Base-by-base conservation (phyloP, 1,284 basidiomycete genomes). In the Irpex sp. region DNA sequence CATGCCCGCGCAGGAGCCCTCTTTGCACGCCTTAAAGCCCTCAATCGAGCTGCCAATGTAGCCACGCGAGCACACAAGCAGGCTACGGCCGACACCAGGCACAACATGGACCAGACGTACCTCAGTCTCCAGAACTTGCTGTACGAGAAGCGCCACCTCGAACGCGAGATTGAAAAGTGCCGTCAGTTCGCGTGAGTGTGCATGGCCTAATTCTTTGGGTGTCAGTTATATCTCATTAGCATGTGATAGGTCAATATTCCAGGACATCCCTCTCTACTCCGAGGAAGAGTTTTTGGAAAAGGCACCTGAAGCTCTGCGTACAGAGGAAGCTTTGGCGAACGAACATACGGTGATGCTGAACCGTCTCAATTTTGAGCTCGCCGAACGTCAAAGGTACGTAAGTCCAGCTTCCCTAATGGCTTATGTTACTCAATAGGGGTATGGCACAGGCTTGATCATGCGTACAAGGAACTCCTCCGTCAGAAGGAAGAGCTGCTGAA, bases 91-190 rank as follows among this genome's bases (percentile, higher is more conserved):
- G 87, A 88, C 53, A 86, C 88, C 3, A 80, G 91, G 58, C 86
- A 87, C 57, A 87, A 90, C 66, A 92, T 93, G 89, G 92, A 93
- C 76, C 88, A 92, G 75, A 87, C 90, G 0, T 85, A 92, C 74
- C 85, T 93, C 33, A 85, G 87, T 13, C 83, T 93, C 37, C 91
- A 93, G 74, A 93, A 93, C 67, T 77, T 93, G 49, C 80, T 91
- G 59, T 93, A 93, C 68, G 91, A 93, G 75, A 92, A 91, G 72
- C 80, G 92, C 35, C 91, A 93, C 71, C 82, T 93, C 8, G 91
- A 93, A 73, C 81, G 90, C 65, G 91, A 93, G 76, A 93, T 93
- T 36, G 91, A 93, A 70, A 93, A 93, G 74, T 93, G 91, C 75
- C 83, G 89, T 60, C 90, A 93, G 70, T 93, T 93, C 72, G 90